Evolutionary conservation across 768 basidiomycete genomes (phyloP).

Genomic region (Pleurotus platypus): DNA sequence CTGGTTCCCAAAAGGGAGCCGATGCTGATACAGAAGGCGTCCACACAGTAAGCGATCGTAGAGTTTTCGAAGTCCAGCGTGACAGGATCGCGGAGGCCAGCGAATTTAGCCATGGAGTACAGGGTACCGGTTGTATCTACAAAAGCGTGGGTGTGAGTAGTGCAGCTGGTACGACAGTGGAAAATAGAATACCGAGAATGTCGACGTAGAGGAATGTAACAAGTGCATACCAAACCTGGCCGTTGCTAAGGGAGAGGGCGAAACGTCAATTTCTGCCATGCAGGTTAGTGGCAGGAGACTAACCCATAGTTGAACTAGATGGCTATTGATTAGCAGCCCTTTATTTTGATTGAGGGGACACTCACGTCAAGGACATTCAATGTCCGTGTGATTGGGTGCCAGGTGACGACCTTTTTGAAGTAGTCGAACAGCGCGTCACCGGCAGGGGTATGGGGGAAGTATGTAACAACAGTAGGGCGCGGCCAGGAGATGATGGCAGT

Average conservation of each 20-base stretch:
- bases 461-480: slow-evolving; percentile 74
- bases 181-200: slow-evolving; percentile 57
- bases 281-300: slow-evolving; percentile 5
- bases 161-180: neutral
- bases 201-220: slow-evolving; percentile 90
- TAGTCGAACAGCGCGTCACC: slow-evolving; percentile 78
- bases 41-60: slow-evolving; percentile 78
- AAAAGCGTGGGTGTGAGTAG: neutral
- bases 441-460: slow-evolving; percentile 67
- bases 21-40: slow-evolving; percentile 78
- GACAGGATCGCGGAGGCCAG: slow-evolving; percentile 80
- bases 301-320: slow-evolving; percentile 45
- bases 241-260: slow-evolving; percentile 37
- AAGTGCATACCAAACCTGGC: slow-evolving; percentile 82
- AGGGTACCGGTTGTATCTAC: slow-evolving; percentile 66
- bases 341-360: slow-evolving; percentile 11
- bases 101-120: slow-evolving; percentile 90
- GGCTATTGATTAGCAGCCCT: neutral
- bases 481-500: slow-evolving; percentile 89
- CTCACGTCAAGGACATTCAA: slow-evolving; percentile 70
- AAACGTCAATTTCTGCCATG: neutral
- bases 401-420: slow-evolving; percentile 82
- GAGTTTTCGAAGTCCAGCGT: slow-evolving; percentile 86
- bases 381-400: slow-evolving; percentile 56
- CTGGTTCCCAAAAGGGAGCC: slow-evolving; percentile 78